phyloP scores from a whole-genome alignment of 805 yeast species.

The Wickerhamomyces queroliae region DNA sequence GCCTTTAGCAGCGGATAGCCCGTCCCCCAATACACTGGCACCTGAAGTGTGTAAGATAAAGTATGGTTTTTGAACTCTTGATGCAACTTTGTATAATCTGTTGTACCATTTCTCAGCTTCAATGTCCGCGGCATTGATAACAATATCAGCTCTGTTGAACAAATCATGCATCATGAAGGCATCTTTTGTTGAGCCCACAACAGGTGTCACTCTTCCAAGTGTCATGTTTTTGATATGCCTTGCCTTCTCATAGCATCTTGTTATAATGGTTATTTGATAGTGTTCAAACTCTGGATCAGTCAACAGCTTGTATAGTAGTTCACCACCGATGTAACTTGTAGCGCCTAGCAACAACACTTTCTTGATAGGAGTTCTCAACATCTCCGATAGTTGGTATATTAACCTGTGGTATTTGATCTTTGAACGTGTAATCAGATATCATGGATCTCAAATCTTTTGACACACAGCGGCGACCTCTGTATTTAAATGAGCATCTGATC shows the following conservation, averaged over 20 bases:
- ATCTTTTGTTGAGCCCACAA: conserved; percentile 22
- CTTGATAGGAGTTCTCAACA: not conserved
- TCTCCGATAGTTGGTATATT: no score
- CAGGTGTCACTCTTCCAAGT: conserved; percentile 15
- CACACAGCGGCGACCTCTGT: no score
- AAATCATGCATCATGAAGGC: conserved; percentile 13
- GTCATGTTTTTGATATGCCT: conserved; percentile 9
- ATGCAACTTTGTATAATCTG: conserved; percentile 18
- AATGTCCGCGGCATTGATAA: conserved; percentile 28
- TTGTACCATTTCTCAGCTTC: conserved; percentile 23
- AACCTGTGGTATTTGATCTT: no score
- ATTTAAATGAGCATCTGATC: no score
- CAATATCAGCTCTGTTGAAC: conserved; percentile 22
- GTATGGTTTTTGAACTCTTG: conserved; percentile 19
- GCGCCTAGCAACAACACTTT: conserved; percentile 18
- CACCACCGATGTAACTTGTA: conserved; percentile 30
- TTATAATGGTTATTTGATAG: conserved; percentile 20
- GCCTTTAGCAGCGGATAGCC: not conserved
- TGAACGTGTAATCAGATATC: no score
- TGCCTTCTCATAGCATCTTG: conserved; percentile 20
- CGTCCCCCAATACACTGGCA: conserved; percentile 2
- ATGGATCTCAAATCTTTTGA: no score
- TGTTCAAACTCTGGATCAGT: conserved; percentile 6
- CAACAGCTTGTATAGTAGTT: conserved; percentile 20
- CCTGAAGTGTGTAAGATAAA: conserved; percentile 32